phyloP scores from a whole-genome alignment of 2,329 filamentous ascomycete species.

The Ceratocystis albifundus region DNA sequence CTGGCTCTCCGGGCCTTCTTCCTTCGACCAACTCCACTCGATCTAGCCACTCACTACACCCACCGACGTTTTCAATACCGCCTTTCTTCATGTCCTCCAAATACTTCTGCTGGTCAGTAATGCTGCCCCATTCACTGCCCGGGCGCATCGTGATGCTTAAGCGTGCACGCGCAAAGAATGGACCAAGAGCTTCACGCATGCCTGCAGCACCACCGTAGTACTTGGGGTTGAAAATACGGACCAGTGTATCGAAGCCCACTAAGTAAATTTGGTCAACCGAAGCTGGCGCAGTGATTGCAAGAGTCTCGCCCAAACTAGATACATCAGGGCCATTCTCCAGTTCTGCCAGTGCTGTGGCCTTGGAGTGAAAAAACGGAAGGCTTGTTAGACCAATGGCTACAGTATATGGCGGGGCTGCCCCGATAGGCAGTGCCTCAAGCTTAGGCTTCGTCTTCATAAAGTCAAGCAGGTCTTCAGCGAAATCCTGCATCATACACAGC shows the following conservation, averaged over 20 bases:
- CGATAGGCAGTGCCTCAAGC: not conserved
- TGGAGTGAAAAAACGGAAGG: slow-evolving; percentile 62
- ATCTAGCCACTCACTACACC: slow-evolving; percentile 40
- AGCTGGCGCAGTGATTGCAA: no score
- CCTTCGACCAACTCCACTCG: slow-evolving; percentile 46
- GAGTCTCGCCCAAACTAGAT: not conserved
- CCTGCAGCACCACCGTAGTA: slow-evolving; percentile 44
- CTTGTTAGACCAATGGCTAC: slow-evolving; percentile 61
- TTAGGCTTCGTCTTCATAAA: not conserved
- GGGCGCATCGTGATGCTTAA: slow-evolving; percentile 54
- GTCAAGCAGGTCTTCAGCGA: slow-evolving; percentile 45
- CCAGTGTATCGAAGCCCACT: slow-evolving; percentile 64
- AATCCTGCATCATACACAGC: slow-evolving; percentile 58
- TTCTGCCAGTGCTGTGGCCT: slow-evolving; percentile 46
- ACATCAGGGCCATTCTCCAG: slow-evolving; percentile 35
- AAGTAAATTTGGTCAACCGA: slow-evolving; percentile 51
- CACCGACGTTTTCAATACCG: slow-evolving; percentile 24
- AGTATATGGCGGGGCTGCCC: slow-evolving; percentile 11
- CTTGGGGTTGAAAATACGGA: slow-evolving; percentile 59
- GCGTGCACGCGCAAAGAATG: slow-evolving; percentile 51
- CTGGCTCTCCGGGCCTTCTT: not conserved
- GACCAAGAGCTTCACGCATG: slow-evolving; percentile 37
- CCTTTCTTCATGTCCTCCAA: slow-evolving; percentile 36
- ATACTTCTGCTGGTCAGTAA: slow-evolving; percentile 38
- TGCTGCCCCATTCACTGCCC: slow-evolving; percentile 47